Base-by-base conservation (phyloP, 192 early-diverging fungal genomes). In the Entomortierella lignicola region DNA sequence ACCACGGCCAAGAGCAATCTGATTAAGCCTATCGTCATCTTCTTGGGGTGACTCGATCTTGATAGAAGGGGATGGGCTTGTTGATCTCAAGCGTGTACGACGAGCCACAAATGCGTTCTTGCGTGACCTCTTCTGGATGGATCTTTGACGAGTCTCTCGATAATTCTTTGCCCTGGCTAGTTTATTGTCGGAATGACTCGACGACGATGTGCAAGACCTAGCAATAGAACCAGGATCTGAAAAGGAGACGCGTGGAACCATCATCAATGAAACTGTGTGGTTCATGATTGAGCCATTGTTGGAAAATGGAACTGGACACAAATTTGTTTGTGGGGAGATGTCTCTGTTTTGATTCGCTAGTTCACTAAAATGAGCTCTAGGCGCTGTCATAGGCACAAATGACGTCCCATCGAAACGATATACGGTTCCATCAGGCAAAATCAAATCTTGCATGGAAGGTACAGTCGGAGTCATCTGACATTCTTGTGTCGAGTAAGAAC, bases 381-480 rank as follows among this genome's bases (percentile, higher is more conserved):
- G 18, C 12, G 25, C 54, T 34, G 55, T n/a, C n/a, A n/a, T n/a
- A n/a, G n/a, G 52, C 8, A 63, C 34, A 2, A 72, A 23, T 1
- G 31, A 27, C 0, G 64, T 30, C 4, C 72, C 72, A 50, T 77
- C 65, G 23, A 77, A 77, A 7, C 59, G 66, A 26, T 57, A 58
- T 1, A 63, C 27, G 23, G 59, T 57, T 17, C 72, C 72, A 31
- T 77, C 60, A 10, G 72, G 47, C 72, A 77, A 53, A 4, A 56
- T 13, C 27, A 77, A 37, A 0, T 68, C 72, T 34, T 57, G 51
- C 1, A 29, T 0, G 25, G 21, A 43, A 8, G 42, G 2, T 7
- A 29, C 15, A 15, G 50, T 8, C n/a, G 20, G 42, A 11, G 37
- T n/a, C n/a, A 0, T 31, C 10, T 20, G 30, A 47, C 44, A 4